Base-by-base conservation (phyloP, 2,329 filamentous ascomycete genomes). In the Aureobasidium leucospermi region DNA sequence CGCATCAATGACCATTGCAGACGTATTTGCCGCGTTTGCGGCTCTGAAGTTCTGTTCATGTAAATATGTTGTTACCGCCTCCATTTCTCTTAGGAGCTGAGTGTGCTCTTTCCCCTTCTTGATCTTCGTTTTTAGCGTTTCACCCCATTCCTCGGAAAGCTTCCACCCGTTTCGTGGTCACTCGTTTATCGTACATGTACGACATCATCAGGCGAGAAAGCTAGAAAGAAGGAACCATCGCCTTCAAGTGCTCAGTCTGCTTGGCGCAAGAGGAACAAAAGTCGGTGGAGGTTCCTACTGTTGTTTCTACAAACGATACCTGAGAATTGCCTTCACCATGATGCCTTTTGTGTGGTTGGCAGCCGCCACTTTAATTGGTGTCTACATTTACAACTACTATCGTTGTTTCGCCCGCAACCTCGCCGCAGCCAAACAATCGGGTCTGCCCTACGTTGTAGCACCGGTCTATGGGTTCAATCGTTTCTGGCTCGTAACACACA, bases 401-500 rank as follows among this genome's bases (percentile, higher is more conserved):
- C 70, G 69, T 38, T 67, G 66, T 60, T 73, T 75, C 58, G 64
- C 65, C 53, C 69, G 67, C 60, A 78, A 79, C 64, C 65, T 79
- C 38, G 69, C 71, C 5, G 69, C 71, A 16, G 77, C 77, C 29
- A 78, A 77, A 64, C 71, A 68, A 63, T 78, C 76, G 4, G 76
- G 76, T 5, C 61, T 79, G 28, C 75, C 76, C n/a, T 74, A 75
- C 56, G 65, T 78, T 16, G 66, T 73, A 19, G 65, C 66, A 29
- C 77, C 77, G 36, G 67, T 73, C 61, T 72, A 78, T 65, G 69
- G 80, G 1, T 79, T 81, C 67, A 80, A 78, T 64, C 64, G 76
- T 15, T 66, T 77, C 23, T 87, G 84, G 81, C 76, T 85, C 59
- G 66, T 85, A 29, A 80, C 81, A 2, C 75, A 78, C 64, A 70